Base-by-base conservation (phyloP, 192 early-diverging fungal species). In the Spinellus fusiger region DNA sequence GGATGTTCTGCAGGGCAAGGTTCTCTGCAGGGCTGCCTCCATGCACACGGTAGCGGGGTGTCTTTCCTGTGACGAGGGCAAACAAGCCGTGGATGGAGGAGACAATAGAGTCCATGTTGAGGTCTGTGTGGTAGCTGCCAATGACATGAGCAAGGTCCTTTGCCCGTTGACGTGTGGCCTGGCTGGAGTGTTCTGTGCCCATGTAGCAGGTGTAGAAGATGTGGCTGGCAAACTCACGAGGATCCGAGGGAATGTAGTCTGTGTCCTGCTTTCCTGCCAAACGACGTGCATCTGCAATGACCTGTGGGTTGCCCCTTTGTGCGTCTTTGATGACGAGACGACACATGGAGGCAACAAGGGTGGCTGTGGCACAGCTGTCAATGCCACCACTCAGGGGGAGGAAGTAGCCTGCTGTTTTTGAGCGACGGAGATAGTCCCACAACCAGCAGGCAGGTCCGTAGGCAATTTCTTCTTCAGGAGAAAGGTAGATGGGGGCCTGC, bases 391-490 rank as follows among this genome's bases (percentile, higher is more conserved):
- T 94, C 40, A 99, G 73, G 16, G 96, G 95, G 53, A 99, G 74
- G 63, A 99, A 99, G 78, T 85, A 98, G 0, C 96, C 96, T 7
- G 83, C 83, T 12, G 84, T 81, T 47, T 90, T 89, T 26, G 95
- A 94, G 23, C 97, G 77, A 7, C 97, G 82, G 33, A 99, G 77
- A 63, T 99, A 99, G 70, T 99, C 97, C 97, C 97, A 99, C 22
- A 99, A 81, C 97, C 97, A 99, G 80, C 97, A 98, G 1, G 96
- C 95, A 22, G 96, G 96, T 15, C 96, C 95, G 51, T 91, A 64
- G 10, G 88, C 76, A 61, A 98, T 96, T 64, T 98, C 96, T 70
- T 98, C 89, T 32, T 88, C 87, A 0, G 95, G 90, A 0, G 79
- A 77, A 46, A 91, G 89, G 64, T 86, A 90, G 26, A 70, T 65